Evolutionary conservation across 1,139 yeast genomes (phyloP), one percentile per base, ranked within the genome.

Genomic region (Yamadazyma sp.): DNA sequence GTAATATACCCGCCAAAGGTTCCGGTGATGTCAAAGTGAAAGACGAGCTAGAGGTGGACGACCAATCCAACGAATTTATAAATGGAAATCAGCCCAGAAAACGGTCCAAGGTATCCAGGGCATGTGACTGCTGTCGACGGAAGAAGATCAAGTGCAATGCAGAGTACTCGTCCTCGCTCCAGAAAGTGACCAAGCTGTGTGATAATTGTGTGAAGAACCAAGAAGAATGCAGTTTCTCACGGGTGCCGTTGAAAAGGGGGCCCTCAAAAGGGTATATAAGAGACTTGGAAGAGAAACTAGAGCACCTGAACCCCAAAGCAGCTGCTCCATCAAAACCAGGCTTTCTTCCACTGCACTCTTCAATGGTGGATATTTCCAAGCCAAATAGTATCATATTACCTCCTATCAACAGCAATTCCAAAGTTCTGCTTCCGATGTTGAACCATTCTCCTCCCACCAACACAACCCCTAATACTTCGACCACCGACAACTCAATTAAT

Each of bases 201-300:
- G 62, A 79, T 20, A 79, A 77, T 48, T 82, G 88, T 56, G 51
- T 59, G 14, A 79, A 76, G 49, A 74, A 68, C 46, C 66, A 65
- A 34, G 84, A 78, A 31, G 52, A 52, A 2, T 83, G 90, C 57
- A 67, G 82, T 1, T 83, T 82, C 52, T 79, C 82, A 17, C 64
- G 92, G 40, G 71, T 82, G 1, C 92, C 89, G 0, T 57, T 84
- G 57, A 85, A 84, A 53, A 62, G 94, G 48, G 94, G 92, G 0
- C 94, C 94, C 0, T 73, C 85, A 1, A 84, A 83, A 53, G 90
- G 90, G 1, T 82, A 78, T 50, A 68, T 73, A 9, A 61, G 76
- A 32, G 73, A 67, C 38, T 51, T 58, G 37, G 76, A 65, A 38
- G 76, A 69, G 21, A 34, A 44, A 29, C 35, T 39, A 15, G 64